These are phyloP conservation scores for Sporothrix mexicana DNA, from an alignment of 2,329 filamentous ascomycete species.

Conservation along the genomic window DNA sequence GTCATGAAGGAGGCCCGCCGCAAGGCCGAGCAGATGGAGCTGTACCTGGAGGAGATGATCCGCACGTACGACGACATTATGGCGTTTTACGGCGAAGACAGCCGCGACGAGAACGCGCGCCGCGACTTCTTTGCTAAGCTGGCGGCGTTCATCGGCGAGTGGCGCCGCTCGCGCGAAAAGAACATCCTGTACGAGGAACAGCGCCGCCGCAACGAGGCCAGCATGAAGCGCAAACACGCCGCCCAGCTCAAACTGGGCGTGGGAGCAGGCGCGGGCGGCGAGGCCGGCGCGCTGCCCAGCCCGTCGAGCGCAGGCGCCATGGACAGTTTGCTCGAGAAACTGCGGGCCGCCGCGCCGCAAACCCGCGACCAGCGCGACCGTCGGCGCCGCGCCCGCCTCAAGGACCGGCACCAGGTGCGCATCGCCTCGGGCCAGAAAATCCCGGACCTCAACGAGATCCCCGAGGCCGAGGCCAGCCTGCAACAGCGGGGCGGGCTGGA, in stretches of 20 bases:
- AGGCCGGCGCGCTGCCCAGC: slow-evolving; percentile 57
- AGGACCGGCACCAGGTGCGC: slow-evolving; percentile 88
- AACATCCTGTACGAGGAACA: slow-evolving; percentile 83
- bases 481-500: slow-evolving; percentile 45
- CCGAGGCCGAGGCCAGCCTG: slow-evolving; percentile 57
- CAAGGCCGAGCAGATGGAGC: slow-evolving; percentile 93
- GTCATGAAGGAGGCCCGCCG: slow-evolving; percentile 95
- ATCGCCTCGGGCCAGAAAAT: slow-evolving; percentile 88
- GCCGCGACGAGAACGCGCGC: slow-evolving; percentile 86
- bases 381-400: slow-evolving; percentile 82
- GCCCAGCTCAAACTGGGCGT: slow-evolving; percentile 65
- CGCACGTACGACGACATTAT: slow-evolving; percentile 94
- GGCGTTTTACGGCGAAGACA: slow-evolving; percentile 94
- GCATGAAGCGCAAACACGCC: slow-evolving; percentile 86
- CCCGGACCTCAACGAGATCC: slow-evolving; percentile 71
- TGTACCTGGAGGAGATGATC: slow-evolving; percentile 92
- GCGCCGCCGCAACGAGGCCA: slow-evolving; percentile 83
- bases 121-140: slow-evolving; percentile 96
- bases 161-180: slow-evolving; percentile 96
- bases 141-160: slow-evolving; percentile 86
- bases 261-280: slow-evolving; percentile 48
- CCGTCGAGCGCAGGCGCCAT: slow-evolving; percentile 85
- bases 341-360: slow-evolving; percentile 90
- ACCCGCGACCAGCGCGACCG: slow-evolving; percentile 87
- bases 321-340: slow-evolving; percentile 93